phyloP scores from a whole-genome alignment of 306 rosid genomes.

The Cicer judaicum region DNA sequence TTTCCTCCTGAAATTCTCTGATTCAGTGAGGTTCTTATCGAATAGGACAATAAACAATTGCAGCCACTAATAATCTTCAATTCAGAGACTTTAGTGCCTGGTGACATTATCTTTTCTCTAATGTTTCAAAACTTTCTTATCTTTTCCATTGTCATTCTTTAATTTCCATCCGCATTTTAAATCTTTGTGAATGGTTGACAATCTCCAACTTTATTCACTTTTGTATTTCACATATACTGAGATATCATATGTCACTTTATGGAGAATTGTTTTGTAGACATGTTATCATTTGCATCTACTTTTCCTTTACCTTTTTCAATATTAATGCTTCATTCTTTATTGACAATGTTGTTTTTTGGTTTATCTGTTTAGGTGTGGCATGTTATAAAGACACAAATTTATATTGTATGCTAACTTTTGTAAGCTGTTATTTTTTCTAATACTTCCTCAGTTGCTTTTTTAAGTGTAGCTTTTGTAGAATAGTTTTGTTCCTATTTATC shows the following conservation, averaged over 20 bases:
- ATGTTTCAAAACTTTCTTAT: not conserved
- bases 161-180: too few relatives aligned
- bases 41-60: not conserved
- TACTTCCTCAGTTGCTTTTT: not conserved
- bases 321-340: not conserved
- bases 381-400: conserved; percentile 1
- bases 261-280: conserved; percentile 12
- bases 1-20: not conserved
- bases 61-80: not conserved
- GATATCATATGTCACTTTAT: not conserved
- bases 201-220: too few relatives aligned
- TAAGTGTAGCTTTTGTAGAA: conserved; percentile 17
- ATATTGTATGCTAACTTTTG: not conserved
- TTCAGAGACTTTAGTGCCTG: conserved; percentile 19
- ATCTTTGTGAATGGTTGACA: too few relatives aligned
- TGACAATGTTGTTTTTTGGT: not conserved
- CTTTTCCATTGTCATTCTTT: not conserved
- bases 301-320: conserved; percentile 1
- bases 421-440: not conserved
- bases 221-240: not conserved
- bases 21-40: not conserved
- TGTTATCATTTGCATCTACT: not conserved
- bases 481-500: too few relatives aligned
- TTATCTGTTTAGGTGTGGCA: not conserved
- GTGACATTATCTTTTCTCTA: not conserved